phyloP scores from a whole-genome alignment of 163 green algal genomes.

The Volvox carteri region DNA sequence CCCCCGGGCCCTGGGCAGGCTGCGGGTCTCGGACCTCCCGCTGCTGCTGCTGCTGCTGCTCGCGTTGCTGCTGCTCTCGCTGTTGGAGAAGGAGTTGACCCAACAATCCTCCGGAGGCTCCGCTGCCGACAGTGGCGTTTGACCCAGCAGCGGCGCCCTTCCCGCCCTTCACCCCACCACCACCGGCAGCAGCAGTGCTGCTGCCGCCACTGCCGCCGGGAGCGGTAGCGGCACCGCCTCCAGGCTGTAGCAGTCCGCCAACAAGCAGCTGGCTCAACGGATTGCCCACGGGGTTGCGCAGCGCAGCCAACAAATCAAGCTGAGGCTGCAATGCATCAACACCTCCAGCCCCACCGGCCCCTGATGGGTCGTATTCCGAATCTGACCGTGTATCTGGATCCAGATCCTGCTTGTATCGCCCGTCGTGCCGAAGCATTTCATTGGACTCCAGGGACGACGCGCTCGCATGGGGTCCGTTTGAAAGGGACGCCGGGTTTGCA shows the following conservation, averaged over 20 bases:
- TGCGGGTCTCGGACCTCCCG: neutral
- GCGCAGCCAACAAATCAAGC: conserved; percentile 37
- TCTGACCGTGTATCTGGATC: conserved; percentile 30
- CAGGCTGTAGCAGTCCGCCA: neutral
- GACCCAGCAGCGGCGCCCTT: neutral
- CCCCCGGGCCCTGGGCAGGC: neutral
- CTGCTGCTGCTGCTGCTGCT: conserved; percentile 4
- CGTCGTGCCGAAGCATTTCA: conserved; percentile 22
- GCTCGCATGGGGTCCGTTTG: conserved; percentile 4
- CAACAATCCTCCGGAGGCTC: neutral
- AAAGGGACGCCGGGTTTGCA: conserved; percentile 5
- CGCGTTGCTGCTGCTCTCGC: conserved; percentile 12
- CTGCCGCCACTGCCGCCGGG: neutral
- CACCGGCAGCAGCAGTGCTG: too few relatives aligned
- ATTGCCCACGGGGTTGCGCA: conserved; percentile 18
- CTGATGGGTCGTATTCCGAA: conserved; percentile 21
- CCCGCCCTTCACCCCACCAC: neutral
- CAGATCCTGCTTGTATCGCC: conserved; percentile 16
- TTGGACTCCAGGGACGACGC: neutral
- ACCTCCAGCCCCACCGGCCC: neutral
- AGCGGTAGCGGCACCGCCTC: neutral
- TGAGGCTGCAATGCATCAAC: neutral
- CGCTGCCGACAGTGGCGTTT: neutral
- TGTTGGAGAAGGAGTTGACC: conserved; percentile 14
- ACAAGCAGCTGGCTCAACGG: conserved; percentile 8